Conservation (phyloP, 768 basidiomycete genomes). For the Clitopilus passeckerianus region DNA sequence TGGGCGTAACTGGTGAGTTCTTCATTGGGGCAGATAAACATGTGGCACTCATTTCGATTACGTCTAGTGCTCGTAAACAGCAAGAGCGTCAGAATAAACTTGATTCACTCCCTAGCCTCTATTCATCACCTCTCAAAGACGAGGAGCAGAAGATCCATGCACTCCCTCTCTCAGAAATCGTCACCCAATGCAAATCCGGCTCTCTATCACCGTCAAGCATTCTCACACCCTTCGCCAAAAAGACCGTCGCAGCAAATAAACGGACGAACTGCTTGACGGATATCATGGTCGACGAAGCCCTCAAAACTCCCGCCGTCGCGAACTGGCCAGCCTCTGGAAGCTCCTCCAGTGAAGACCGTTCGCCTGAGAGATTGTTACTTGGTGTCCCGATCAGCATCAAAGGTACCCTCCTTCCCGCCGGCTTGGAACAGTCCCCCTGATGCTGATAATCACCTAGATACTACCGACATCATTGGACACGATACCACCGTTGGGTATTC, state of each 20-base stretch:
- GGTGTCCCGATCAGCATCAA: constrained; percentile 71
- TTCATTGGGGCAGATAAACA: neutral
- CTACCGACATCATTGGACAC: constrained; percentile 46
- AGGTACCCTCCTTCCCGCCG: constrained; percentile 30
- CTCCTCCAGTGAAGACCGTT: constrained; percentile 23
- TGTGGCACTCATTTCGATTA: neutral
- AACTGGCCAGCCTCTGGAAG: constrained; percentile 35
- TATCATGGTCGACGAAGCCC: constrained; percentile 49
- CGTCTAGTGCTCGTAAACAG: constrained; percentile 37
- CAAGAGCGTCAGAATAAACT: constrained; percentile 37
- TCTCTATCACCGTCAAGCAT: constrained; percentile 34
- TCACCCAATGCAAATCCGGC: constrained; percentile 38
- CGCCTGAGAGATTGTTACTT: constrained; percentile 44
- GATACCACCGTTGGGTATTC: constrained; percentile 64
- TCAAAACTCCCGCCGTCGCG: constrained; percentile 28
- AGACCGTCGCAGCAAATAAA: constrained; percentile 45
- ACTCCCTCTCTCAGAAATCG: constrained; percentile 42
- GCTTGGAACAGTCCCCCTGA: neutral
- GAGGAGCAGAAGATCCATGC: constrained; percentile 43
- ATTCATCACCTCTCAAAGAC: constrained; percentile 35
- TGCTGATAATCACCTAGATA: constrained; percentile 27
- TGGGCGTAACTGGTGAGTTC: neutral
- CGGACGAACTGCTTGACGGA: constrained; percentile 69
- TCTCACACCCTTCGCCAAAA: constrained; percentile 50
- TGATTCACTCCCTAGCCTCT: constrained; percentile 31